Percentiles rank a stretch among this genome's conserved stretches.
Conservation (phyloP, 352 stramenopile species). For the Pythium grandisporangium region DNA sequence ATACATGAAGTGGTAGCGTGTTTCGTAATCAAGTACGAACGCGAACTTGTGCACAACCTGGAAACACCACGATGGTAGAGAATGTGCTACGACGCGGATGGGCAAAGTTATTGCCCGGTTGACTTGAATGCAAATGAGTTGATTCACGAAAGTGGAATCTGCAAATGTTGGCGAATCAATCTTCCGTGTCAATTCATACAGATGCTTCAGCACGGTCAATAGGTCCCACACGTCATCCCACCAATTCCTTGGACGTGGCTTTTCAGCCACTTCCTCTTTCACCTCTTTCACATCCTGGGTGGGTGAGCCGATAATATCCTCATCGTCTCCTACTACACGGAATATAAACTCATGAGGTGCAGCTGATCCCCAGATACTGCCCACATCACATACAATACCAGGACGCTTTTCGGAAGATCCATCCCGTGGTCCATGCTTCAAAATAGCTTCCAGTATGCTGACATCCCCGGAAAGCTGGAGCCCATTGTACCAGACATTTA, state of each 20-base stretch:
- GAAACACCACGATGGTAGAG: constrained; percentile 45
- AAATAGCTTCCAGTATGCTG: constrained; percentile 59
- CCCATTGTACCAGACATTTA: constrained; percentile 34
- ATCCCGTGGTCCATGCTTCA: constrained; percentile 31
- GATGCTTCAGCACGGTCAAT: constrained; percentile 29
- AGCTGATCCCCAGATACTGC: constrained; percentile 27
- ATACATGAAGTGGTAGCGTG: constrained; percentile 57
- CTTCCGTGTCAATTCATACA: constrained; percentile 20
- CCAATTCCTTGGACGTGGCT: constrained; percentile 7
- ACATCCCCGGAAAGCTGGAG: constrained; percentile 22
- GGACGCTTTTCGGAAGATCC: too few species aligned
- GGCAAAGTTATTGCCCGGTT: constrained; percentile 45
- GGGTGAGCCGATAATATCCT: background rate
- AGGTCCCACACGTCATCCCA: constrained; percentile 63
- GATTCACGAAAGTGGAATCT: constrained; percentile 36
- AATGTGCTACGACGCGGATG: constrained; percentile 51
- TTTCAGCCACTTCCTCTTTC: too few species aligned
- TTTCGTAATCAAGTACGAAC: constrained; percentile 63
- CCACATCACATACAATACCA: background rate
- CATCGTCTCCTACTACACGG: constrained; percentile 14
- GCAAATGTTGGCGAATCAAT: background rate
- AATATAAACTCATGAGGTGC: constrained; percentile 59
- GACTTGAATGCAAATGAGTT: constrained; percentile 48
- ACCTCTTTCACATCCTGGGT: background rate
- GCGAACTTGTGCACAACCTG: constrained; percentile 39